Base-by-base conservation (phyloP, 805 yeast species). In the Candida broadrunensis region DNA sequence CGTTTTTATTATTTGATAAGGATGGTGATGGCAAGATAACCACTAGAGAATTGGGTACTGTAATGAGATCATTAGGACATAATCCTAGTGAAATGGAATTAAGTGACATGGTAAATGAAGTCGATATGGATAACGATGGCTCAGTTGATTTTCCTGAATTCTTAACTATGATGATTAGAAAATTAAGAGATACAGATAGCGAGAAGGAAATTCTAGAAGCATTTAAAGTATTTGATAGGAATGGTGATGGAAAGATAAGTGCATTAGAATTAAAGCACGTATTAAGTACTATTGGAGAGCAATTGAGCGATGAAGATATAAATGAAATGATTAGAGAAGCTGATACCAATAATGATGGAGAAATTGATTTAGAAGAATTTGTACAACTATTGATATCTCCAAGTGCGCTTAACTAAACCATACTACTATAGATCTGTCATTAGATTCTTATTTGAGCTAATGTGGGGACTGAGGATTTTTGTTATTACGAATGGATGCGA, bases 141-240 rank as follows among this genome's bases (percentile, higher is more conserved):
- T 64, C 72, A 27, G 67, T 70, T 38, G 75, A 70, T 52, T 70
- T 70, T 57, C 74, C 76, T 17, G 76, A 70, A 48, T 70, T 70
- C 45, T 67, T 70, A 51, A 70, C 76, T 51, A 61, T 61, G 67
- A 61, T 61, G 67, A 65, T 65, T 1, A 57, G 67, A 53, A 95
- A 93, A 61, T 82, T 93, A 80, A 93, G 88, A 71, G 96, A 91
- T 56, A 89, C 93, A 46, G 99, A 93, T 64, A 84, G 93, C 26
- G 98, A 93, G 68, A 97, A 95, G 54, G 99, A 93, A 67, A 81
- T 93, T 51, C 80, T 93, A 49, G 99, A 93, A 70, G 99, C 99
- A 12, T 93, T 93, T 78, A 91, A 90, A 70, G 99, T 93, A 32
- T 93, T 93, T 61, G 99, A 93, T 72, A 78, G 83, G 65, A 86